Base-by-base conservation (phyloP, 2,329 filamentous ascomycete species). In the Apiospora arundinis region DNA sequence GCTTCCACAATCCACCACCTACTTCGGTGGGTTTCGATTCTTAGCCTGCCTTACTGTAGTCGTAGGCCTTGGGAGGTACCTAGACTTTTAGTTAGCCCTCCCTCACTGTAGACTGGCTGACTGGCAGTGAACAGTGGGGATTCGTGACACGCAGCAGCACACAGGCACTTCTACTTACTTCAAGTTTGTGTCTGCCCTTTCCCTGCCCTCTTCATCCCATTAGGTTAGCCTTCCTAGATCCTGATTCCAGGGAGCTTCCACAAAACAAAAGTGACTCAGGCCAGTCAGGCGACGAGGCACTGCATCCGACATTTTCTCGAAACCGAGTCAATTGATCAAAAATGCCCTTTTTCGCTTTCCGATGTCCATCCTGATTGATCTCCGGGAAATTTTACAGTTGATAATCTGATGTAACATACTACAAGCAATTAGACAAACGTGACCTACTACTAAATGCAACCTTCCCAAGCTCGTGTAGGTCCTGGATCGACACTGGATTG, bases 241-340 rank as follows among this genome's bases (percentile, higher is more conserved):
- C 56, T 60, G 52, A 60, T 60, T 21, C 52, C 52, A 16, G 28
- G 52, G 28, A 21, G 52, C 52, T 60, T 32, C 28, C 52, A 37
- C 28, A 37, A 21, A 60, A 49, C 1, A 21, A 60, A 60, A 40
- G 56, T 63, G 56, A 63, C 56, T 63, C 32, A 63, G 56, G 56
- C 56, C 56, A 37, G 56, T 40, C 56, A 63, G 21, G 28, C 67
- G 67, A 69, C 67, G 16, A 69, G 67, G 28, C 67, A n/a, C 46
- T 3, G 45, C 67, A 48, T 12, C 32, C 23, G 67, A 69, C 45
- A 49, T 40, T 48, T 63, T 63, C 56, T 63, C 56, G 56, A 63
- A 32, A 18, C 32, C 32, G 32, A 63, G 32, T 63, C 56, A 63
- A 63, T 63, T 63, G 56, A 63, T 28, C 52, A 60, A 60, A 28